A percentile compares a stretch with the other conserved stretches of the same genome.
phyloP scores from a whole-genome alignment of 495 filamentous ascomycete species.

The Lophiostoma macrostomum region DNA sequence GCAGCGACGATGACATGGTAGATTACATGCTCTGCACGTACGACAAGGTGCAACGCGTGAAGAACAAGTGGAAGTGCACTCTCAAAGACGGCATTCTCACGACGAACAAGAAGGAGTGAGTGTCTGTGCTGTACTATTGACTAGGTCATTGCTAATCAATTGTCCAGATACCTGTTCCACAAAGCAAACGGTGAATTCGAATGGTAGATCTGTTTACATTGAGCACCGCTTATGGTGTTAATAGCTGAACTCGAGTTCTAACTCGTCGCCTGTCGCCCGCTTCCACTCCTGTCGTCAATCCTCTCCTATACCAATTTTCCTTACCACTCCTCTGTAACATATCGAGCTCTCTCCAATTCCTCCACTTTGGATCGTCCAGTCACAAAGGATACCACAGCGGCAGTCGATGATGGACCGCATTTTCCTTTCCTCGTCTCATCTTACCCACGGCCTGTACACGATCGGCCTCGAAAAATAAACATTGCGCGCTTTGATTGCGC shows the following conservation, averaged over 20 bases:
- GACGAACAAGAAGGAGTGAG: constrained; percentile 81
- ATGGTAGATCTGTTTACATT: constrained; percentile 57
- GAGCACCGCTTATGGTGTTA: background rate
- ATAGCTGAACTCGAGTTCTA: constrained; percentile 9
- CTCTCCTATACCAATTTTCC: too few relatives aligned
- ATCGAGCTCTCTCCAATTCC: too few relatives aligned
- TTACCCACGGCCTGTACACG: too few relatives aligned
- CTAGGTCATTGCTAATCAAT: constrained; percentile 31
- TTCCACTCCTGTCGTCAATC: too few relatives aligned
- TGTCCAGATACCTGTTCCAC: constrained; percentile 82
- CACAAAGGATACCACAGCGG: too few relatives aligned
- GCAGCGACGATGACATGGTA: constrained; percentile 68
- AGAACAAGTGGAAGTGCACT: constrained; percentile 99
- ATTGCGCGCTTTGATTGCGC: too few relatives aligned
- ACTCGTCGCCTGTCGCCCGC: background rate
- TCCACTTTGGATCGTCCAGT: too few relatives aligned
- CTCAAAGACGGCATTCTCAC: constrained; percentile 95
- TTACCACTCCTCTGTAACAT: too few relatives aligned
- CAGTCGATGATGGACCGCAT: too few relatives aligned
- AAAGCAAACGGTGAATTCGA: constrained; percentile 96
- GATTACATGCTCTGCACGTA: constrained; percentile 98
- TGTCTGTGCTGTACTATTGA: constrained; percentile 13
- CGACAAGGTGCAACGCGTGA: constrained; percentile 97
- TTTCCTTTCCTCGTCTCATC: too few relatives aligned
- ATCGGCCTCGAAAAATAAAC: too few relatives aligned